A percentile compares a stretch with the other conserved stretches of the same genome.
These are phyloP conservation scores for Kluyveromyces marxianus DNA, from an alignment of 1,139 yeast genomes.

Conservation along the genomic window DNA sequence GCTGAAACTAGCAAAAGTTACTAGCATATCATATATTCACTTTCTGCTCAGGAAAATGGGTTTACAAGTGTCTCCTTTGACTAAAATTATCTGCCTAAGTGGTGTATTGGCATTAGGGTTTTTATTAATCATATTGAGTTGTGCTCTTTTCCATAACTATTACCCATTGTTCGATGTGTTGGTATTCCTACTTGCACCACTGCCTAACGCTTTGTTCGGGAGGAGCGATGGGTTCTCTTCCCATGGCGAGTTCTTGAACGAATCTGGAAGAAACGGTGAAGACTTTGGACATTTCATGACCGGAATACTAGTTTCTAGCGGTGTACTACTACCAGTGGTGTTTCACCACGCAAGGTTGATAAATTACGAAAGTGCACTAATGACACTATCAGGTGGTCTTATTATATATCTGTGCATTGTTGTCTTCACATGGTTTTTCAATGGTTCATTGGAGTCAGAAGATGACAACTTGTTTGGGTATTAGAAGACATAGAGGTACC, in stretches of 20 bases:
- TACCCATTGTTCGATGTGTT: constrained; percentile 53
- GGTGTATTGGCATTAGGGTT: constrained; percentile 69
- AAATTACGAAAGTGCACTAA: constrained; percentile 47
- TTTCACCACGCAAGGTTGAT: constrained; percentile 55
- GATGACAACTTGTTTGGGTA: constrained; percentile 28
- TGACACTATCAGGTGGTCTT: constrained; percentile 66
- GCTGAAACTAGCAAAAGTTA: no score
- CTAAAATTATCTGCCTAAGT: constrained; percentile 63
- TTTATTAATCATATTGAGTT: constrained; percentile 59
- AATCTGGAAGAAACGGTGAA: constrained; percentile 47
- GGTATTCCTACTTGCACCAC: constrained; percentile 61
- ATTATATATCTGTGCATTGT: constrained; percentile 66
- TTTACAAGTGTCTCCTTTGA: constrained; percentile 42
- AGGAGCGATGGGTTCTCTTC: constrained; percentile 29
- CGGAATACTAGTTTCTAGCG: constrained; percentile 61
- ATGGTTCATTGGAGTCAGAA: constrained; percentile 25
- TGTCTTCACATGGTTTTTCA: constrained; percentile 61
- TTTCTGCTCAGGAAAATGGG: constrained; percentile 13
- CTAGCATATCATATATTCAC: no score
- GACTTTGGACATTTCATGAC: constrained; percentile 59
- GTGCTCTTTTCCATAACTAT: constrained; percentile 68
- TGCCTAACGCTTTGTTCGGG: constrained; percentile 51
- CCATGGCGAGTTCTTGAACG: constrained; percentile 54
- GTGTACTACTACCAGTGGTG: constrained; percentile 57
- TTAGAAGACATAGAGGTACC: neutral